Percentiles rank a stretch among this genome's conserved stretches.
These are phyloP conservation scores for Diaporthe sp. DNA, from an alignment of 2,329 filamentous ascomycete genomes.

Conservation along the genomic window DNA sequence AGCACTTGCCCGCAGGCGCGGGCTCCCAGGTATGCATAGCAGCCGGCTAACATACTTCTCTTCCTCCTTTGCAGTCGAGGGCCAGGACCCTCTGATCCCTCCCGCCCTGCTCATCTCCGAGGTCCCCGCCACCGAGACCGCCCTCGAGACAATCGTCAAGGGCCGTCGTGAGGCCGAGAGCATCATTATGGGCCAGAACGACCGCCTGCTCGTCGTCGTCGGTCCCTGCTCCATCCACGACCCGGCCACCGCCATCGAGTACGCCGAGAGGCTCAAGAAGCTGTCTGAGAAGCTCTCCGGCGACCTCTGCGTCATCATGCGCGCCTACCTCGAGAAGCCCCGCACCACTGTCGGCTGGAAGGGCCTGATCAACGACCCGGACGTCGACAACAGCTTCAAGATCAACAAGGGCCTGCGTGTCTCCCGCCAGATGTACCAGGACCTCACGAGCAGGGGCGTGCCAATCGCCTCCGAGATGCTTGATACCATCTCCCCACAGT, in stretches of 20 bases:
- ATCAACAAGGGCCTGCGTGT: constrained; percentile 98
- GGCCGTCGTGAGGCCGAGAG: constrained; percentile 77
- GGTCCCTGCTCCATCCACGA: constrained; percentile 99
- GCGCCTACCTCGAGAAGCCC: constrained; percentile 98
- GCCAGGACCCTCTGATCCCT: constrained; percentile 93
- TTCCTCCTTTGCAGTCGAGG: constrained; percentile 74
- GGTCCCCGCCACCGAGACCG: constrained; percentile 76
- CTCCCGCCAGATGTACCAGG: constrained; percentile 92
- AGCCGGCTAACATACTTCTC: constrained; percentile 45
- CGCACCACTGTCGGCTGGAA: constrained; percentile 99
- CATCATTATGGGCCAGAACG: constrained; percentile 83
- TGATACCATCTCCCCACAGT: constrained; percentile 98
- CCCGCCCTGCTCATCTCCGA: constrained; percentile 89
- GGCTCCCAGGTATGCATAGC: neutral
- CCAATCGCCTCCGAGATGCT: constrained; percentile 98
- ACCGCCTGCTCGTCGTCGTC: constrained; percentile 93
- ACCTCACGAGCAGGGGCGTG: constrained; percentile 88
- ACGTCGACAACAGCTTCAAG: constrained; percentile 96
- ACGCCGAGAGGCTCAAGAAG: constrained; percentile 82
- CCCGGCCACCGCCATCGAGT: constrained; percentile 87
- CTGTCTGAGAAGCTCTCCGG: constrained; percentile 83
- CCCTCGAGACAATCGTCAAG: constrained; percentile 77
- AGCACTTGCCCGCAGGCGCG: neutral
- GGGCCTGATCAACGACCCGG: constrained; percentile 98
- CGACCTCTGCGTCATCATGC: constrained; percentile 95